These are phyloP conservation scores for Eucalyptus decipiens DNA, from an alignment of 345 rosid species.

Conservation along the genomic window DNA sequence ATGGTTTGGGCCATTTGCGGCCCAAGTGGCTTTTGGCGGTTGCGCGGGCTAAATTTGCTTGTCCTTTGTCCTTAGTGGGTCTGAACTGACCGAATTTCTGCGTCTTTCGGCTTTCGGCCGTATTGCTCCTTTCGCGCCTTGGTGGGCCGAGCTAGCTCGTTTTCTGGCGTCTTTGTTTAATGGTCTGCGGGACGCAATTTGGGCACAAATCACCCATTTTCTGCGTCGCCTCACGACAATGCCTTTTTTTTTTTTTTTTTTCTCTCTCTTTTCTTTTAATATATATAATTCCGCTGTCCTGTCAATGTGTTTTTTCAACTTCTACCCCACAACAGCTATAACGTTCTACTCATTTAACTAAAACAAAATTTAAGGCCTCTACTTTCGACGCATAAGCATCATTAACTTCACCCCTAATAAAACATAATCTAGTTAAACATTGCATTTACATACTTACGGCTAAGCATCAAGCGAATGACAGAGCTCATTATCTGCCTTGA, in stretches of 20 bases:
- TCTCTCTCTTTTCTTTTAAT: no score
- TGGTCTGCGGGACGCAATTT: background rate
- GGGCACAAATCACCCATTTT: background rate
- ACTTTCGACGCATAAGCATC: background rate
- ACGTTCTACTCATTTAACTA: background rate
- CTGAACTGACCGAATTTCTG: background rate
- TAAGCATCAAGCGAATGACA: background rate
- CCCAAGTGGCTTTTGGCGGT: background rate
- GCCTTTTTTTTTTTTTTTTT: fast-evolving
- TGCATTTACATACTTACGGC: background rate
- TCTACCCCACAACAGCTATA: background rate
- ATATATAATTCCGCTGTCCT: background rate
- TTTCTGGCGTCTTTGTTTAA: background rate
- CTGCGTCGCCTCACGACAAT: background rate
- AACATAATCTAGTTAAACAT: background rate
- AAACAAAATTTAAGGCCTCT: background rate
- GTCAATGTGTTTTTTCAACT: background rate
- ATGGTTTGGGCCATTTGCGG: background rate
- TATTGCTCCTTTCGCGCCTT: background rate
- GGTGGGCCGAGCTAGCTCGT: background rate
- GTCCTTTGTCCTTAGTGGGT: background rate
- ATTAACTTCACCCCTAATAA: background rate
- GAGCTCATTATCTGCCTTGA: background rate
- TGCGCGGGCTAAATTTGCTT: background rate
- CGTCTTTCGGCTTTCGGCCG: no score